Percentiles rank a stretch among this genome's conserved stretches.
Conservation (phyloP, 129 eudicot species). For the Scalesia atractyloides region DNA sequence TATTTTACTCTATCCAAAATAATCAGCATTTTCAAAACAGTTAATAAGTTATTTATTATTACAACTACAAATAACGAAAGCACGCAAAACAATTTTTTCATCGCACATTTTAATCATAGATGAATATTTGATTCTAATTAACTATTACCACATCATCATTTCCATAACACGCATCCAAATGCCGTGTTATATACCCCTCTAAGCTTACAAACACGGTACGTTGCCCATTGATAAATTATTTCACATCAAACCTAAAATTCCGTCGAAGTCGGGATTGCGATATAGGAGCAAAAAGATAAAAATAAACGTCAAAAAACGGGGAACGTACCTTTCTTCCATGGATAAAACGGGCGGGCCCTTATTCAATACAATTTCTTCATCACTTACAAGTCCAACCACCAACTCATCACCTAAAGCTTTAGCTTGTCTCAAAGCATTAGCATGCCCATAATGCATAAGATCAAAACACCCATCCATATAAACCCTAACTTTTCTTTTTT, state of each 20-base stretch:
- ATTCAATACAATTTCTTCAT: slow-evolving; percentile 74
- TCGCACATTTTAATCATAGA: neutral
- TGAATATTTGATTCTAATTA: too few species aligned
- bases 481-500: slow-evolving; percentile 39
- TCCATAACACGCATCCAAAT: neutral
- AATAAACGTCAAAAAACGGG: slow-evolving; percentile 2
- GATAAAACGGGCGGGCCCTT: slow-evolving; percentile 92
- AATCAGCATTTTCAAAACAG: too few species aligned
- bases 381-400: slow-evolving; percentile 87
- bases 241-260: slow-evolving; percentile 2
- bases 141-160: neutral
- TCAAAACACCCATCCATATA: slow-evolving; percentile 45
- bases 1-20: too few species aligned
- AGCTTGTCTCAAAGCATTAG: slow-evolving; percentile 43
- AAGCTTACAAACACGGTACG: too few species aligned
- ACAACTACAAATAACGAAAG: neutral
- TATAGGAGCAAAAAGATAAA: neutral
- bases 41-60: too few species aligned
- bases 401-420: slow-evolving; percentile 74
- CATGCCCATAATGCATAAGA: slow-evolving; percentile 44
- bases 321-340: slow-evolving; percentile 83
- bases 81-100: neutral
- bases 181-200: neutral
- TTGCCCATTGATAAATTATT: neutral
- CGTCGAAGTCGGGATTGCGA: too few species aligned